These are phyloP conservation scores for Phialophora tarda DNA, from an alignment of 2,329 filamentous ascomycete genomes.

Conservation along the genomic window DNA sequence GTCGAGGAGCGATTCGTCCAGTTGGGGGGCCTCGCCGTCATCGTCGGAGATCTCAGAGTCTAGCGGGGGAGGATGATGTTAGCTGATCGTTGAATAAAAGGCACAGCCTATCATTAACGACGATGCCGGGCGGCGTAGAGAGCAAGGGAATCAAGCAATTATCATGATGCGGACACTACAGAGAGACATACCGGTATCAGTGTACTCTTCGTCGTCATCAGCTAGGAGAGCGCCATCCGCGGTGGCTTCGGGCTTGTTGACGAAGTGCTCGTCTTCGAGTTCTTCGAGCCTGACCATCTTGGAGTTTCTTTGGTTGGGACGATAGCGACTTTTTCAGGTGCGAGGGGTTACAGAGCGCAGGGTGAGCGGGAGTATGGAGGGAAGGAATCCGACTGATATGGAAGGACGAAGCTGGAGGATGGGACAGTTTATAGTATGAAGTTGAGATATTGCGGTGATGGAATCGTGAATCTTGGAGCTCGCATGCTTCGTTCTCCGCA, in stretches of 20 bases:
- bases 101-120: neutral
- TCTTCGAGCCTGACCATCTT: constrained; percentile 94
- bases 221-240: constrained; percentile 61
- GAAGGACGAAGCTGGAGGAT: neutral
- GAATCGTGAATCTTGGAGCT: constrained; percentile 16
- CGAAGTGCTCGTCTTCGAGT: constrained; percentile 95
- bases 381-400: no score
- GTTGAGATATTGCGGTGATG: constrained; percentile 2
- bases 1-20: constrained; percentile 67
- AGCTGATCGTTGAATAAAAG: neutral
- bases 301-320: neutral
- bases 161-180: neutral
- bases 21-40: constrained; percentile 65
- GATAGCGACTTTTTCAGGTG: neutral
- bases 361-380: no score
- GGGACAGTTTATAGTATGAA: neutral
- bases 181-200: constrained; percentile 76
- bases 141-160: constrained; percentile 24
- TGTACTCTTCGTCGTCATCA: constrained; percentile 78
- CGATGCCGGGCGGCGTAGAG: neutral
- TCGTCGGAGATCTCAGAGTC: constrained; percentile 86
- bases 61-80: constrained; percentile 45
- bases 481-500: constrained; percentile 17
- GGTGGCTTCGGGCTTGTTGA: constrained; percentile 69
- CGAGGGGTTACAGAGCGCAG: neutral